Conservation (phyloP, 805 yeast species). For the Clavispora phyllophila region DNA sequence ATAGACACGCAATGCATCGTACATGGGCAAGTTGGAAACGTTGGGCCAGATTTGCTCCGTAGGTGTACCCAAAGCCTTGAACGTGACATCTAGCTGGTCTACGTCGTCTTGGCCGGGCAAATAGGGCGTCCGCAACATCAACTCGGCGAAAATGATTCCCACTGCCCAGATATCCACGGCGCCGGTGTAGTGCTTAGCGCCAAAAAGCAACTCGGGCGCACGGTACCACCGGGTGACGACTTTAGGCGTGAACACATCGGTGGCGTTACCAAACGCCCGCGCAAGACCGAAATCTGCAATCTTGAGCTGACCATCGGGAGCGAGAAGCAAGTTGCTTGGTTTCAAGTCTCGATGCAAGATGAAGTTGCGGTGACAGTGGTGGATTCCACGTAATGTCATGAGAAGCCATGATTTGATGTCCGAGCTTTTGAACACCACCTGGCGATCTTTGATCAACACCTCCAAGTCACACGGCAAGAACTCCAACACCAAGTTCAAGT, state of each 20-base stretch:
- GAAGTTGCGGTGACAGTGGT: constrained; percentile 90
- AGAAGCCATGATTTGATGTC: constrained; percentile 91
- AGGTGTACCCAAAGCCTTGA: constrained; percentile 94
- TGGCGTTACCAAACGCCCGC: constrained; percentile 68
- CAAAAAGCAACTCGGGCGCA: constrained; percentile 58
- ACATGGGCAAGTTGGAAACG: constrained; percentile 72
- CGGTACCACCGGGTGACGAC: constrained; percentile 98
- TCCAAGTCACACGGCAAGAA: constrained; percentile 91
- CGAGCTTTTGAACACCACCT: constrained; percentile 71
- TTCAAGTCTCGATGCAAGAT: constrained; percentile 90
- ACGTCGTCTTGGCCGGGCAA: constrained; percentile 87
- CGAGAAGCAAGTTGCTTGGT: constrained; percentile 82
- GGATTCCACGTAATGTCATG: constrained; percentile 91
- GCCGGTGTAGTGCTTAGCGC: constrained; percentile 40
- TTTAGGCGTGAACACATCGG: constrained; percentile 77
- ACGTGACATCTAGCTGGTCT: constrained; percentile 90
- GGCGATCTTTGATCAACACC: constrained; percentile 75
- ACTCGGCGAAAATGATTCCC: constrained; percentile 80
- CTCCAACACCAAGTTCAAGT: constrained; percentile 84
- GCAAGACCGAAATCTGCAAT: constrained; percentile 98
- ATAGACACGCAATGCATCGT: constrained; percentile 65
- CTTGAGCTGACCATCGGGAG: constrained; percentile 84
- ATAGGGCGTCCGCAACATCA: constrained; percentile 93
- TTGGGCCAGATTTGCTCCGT: constrained; percentile 90
- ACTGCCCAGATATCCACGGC: constrained; percentile 44